A percentile compares a stretch with the other conserved stretches of the same genome.
Evolutionary conservation across 306 rosid genomes (phyloP).

Genomic region (Castanopsis chinensis): DNA sequence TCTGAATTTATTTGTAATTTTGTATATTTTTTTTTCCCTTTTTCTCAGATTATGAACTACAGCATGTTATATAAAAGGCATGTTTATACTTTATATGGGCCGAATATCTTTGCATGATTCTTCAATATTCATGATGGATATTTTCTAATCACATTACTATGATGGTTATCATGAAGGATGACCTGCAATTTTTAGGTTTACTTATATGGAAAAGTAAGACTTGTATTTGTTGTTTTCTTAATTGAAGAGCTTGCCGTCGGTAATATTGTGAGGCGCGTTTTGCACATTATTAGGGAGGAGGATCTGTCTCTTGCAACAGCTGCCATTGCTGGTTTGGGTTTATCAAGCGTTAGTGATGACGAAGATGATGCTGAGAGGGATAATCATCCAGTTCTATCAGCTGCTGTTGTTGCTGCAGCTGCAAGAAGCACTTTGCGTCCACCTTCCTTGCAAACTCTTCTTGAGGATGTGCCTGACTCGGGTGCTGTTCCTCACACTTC

Average conservation of each 20-base stretch:
- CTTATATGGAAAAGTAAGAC: not conserved
- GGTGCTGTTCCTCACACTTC: conserved; percentile 59
- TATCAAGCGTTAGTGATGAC: conserved; percentile 76
- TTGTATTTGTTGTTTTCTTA: conserved; percentile 13
- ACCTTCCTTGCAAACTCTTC: conserved; percentile 95
- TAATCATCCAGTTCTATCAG: conserved; percentile 72
- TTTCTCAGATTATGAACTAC: not conserved
- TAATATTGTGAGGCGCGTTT: conserved; percentile 92
- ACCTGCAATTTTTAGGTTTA: not conserved
- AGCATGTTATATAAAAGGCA: not conserved
- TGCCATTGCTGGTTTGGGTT: conserved; percentile 75
- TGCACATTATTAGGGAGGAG: conserved; percentile 96
- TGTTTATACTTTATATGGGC: not conserved
- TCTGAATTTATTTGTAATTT: not conserved
- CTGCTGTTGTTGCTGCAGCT: conserved; percentile 91
- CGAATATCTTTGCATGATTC: not conserved
- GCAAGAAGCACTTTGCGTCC: conserved; percentile 96
- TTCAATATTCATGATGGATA: conserved; percentile 13
- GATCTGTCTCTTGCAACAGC: conserved; percentile 82
- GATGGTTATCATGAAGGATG: not conserved
- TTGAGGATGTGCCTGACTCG: conserved; percentile 69
- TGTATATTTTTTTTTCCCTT: not conserved
- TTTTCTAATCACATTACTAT: not conserved
- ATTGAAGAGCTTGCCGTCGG: conserved; percentile 96
- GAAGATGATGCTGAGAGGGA: conserved; percentile 73